These are phyloP conservation scores for Rosa persica DNA, from an alignment of 306 rosid genomes.

Conservation along the genomic window DNA sequence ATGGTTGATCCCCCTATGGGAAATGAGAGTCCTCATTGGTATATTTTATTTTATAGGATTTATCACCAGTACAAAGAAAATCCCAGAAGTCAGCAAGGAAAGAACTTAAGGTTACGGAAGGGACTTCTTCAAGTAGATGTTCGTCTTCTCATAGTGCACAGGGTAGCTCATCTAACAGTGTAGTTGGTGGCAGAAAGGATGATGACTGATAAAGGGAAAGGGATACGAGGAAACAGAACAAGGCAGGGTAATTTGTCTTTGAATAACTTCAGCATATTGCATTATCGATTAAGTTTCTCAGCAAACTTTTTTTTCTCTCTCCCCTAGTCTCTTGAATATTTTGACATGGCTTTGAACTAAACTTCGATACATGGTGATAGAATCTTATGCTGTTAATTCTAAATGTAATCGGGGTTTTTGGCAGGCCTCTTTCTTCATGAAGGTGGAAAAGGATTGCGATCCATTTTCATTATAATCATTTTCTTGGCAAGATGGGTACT, in stretches of 20 bases:
- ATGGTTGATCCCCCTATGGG: neutral
- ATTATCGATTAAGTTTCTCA: neutral
- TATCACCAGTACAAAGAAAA: conserved; percentile 45
- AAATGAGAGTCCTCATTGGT: conserved; percentile 17
- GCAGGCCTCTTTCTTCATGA: conserved; percentile 13
- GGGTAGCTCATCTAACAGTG: conserved; percentile 70
- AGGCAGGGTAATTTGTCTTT: conserved; percentile 3
- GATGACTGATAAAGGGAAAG: conserved; percentile 39
- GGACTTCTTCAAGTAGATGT: conserved; percentile 65
- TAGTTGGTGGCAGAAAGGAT: conserved; percentile 44
- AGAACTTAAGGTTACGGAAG: conserved; percentile 47
- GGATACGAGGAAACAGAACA: conserved; percentile 11
- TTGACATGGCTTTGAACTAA: conserved; percentile 1
- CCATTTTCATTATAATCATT: neutral
- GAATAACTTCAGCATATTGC: neutral
- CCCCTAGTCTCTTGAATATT: neutral
- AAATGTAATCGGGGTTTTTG: conserved; percentile 8
- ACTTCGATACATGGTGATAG: neutral
- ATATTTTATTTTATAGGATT: conserved; percentile 48
- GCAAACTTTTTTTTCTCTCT: neutral
- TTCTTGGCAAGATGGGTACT: neutral
- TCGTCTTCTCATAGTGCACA: conserved; percentile 64
- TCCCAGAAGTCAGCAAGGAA: conserved; percentile 40
- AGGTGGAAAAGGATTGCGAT: conserved; percentile 22
- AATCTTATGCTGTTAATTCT: conserved; percentile 23